Percentiles rank a stretch among this genome's conserved stretches.
Conservation (phyloP, 176 grass and related monocot species). For the Avena insularis region DNA sequence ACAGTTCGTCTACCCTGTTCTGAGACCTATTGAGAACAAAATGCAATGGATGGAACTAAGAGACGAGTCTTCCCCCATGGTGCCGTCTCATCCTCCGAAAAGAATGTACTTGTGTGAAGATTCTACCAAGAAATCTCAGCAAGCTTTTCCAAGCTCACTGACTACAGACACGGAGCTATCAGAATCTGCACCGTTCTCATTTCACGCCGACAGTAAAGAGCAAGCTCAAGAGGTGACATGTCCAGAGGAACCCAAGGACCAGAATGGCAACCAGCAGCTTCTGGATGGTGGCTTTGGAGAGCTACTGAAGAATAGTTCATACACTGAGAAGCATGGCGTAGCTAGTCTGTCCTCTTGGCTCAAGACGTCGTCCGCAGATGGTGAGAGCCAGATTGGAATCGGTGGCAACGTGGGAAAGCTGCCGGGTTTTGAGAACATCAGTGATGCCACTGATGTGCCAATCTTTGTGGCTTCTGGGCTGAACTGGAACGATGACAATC, state of each 20-base stretch:
- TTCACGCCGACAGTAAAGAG: not conserved
- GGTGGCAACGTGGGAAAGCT: not conserved
- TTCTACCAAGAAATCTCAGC: constrained; percentile 29
- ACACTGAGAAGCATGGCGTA: constrained; percentile 44
- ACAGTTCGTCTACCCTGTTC: constrained; percentile 71
- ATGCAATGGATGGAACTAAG: constrained; percentile 39
- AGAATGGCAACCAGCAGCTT: not conserved
- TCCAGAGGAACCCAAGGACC: constrained; percentile 22
- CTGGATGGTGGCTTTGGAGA: constrained; percentile 30
- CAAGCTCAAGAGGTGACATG: constrained; percentile 25
- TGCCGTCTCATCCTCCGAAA: constrained; percentile 31
- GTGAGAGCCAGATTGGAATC: not conserved
- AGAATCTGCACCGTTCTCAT: constrained; percentile 24
- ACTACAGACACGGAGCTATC: not conserved
- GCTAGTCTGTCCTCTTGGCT: constrained; percentile 64
- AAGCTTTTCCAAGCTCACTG: not conserved
- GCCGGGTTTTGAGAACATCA: not conserved
- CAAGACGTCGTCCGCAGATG: constrained; percentile 44
- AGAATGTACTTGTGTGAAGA: constrained; percentile 35
- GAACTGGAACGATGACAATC: constrained; percentile 46
- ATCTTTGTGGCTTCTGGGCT: constrained; percentile 53
- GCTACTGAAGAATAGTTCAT: constrained; percentile 23
- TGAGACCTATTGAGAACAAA: constrained; percentile 63
- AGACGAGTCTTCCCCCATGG: constrained; percentile 19
- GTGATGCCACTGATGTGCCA: constrained; percentile 39